Base-by-base conservation (phyloP, 768 basidiomycete species). In the Glaciozyma martinii region DNA sequence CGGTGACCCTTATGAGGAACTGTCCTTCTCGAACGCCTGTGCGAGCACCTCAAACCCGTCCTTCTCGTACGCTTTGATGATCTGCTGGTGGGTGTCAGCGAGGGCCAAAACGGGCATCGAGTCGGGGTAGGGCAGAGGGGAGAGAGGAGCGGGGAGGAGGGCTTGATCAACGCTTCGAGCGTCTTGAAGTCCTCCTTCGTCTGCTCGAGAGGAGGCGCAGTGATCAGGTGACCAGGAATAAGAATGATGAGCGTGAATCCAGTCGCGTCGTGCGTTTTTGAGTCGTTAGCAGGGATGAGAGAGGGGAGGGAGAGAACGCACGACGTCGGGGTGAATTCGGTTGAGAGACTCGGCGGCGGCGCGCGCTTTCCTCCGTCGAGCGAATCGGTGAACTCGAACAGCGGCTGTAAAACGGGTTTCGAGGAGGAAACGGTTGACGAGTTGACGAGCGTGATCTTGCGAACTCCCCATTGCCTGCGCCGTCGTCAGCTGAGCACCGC, bases 171-270 rank as follows among this genome's bases (percentile, higher is more conserved):
- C 30, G 80, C 75, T 72, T 93, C 90, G 13, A 99, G 81, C 71
- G 80, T 79, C 40, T 77, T 77, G 1, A 97, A 84, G 68, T 90
- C 86, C n/a, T 80, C 79, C 73, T 83, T 81, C 0, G 83, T 80
- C 71, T 85, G 82, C 3, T 80, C 81, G 7, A 85, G 75, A 0
- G 80, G 81, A 0, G 78, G 77, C 1, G 74, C 61, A 5, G 90
- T 84, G 62, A 97, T 81, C 0, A 93, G 94, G 74, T 99, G 95
- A 0, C 95, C 95, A 0, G 95, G 95, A 93, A 99, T 98, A 12
- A 94, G 94, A 69, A 98, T 87, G 13, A 86, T 83, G 3, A 98
- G 79, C 15, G 81, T 81, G 68, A 88, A 79, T 0, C 91, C 93
- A 0, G 81, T 82, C 0, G 93, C 86, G 67, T 92, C 87, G 92